Evolutionary conservation across 441 rosid species (phyloP), one percentile per base, ranked within the genome.

Genomic region (Raphanus hybrid): DNA sequence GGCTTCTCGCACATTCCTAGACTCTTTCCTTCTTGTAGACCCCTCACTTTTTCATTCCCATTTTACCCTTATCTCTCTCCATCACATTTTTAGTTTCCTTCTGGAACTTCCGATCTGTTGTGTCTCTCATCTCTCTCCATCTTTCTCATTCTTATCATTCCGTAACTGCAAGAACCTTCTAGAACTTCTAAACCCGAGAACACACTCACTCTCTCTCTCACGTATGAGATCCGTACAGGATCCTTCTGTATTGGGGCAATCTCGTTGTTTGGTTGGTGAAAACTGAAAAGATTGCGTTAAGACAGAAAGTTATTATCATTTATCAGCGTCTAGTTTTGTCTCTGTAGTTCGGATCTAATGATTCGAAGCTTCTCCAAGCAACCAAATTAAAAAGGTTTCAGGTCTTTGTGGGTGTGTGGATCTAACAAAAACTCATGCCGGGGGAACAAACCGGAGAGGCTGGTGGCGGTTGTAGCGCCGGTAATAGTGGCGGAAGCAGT

Each of bases 101-200:
- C 90, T 83, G 81, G 88, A 87, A 86, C 82, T 72, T 85, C 52
- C 91, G 71, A 52, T 77, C 77, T 80, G 82, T 70, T 78, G 83
- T 78, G 83, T 72, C 80, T 58, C 66, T 72, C 61, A 0, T 23
- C 61, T 66, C 61, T 74, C 57, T 27, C 18, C 43, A 3, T 9
- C 8, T 60, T 35, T 66, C 68, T 81, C 85, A 81, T 68, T 85
- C 80, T 86, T 77, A 75, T 84, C 83, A 83, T 83, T 77, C 78
- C 78, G 69, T 80, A 6, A 39, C 35, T 52, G 69, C 80, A 71
- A 68, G 97, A 94, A 91, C 84, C 80, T 94, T 94, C 97, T 92
- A 91, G 98, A 92, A 92, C 76, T 65, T 58, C 68, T n/a, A 3
- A 6, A 43, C 32, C 23, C 60, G n/a, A 32, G 12, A 37, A 20